Evolutionary conservation across 2,329 filamentous ascomycete genomes (phyloP).

Genomic region (Corniculantispora saksenae): DNA sequence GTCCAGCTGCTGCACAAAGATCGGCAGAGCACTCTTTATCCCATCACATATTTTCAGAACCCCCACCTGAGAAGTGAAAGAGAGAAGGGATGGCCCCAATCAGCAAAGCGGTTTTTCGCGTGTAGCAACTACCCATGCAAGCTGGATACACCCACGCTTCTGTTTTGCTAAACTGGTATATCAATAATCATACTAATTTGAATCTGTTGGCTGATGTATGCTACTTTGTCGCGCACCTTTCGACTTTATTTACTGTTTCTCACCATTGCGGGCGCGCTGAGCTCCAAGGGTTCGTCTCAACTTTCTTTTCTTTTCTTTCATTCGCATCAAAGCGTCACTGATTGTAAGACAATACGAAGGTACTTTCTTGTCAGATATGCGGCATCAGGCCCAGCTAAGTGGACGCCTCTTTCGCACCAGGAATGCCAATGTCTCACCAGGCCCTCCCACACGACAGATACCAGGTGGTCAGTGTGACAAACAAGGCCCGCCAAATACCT

Average conservation of each 20-base stretch:
- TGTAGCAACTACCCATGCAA: no score
- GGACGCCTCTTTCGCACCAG: conserved; percentile 9
- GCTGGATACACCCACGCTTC: no score
- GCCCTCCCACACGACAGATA: conserved; percentile 9
- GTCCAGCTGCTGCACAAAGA: not conserved
- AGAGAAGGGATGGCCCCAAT: no score
- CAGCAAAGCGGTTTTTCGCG: no score
- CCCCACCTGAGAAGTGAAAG: not conserved
- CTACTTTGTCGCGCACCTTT: not conserved
- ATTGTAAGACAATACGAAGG: conserved; percentile 15
- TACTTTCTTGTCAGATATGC: conserved; percentile 20
- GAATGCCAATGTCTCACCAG: conserved; percentile 20
- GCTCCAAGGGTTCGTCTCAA: conserved; percentile 5
- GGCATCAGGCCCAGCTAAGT: not conserved
- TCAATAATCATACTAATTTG: no score
- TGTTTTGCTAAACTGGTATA: no score
- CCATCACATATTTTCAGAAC: not conserved
- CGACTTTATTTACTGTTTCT: not conserved
- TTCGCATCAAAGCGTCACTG: not conserved
- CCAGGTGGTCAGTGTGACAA: conserved; percentile 16
- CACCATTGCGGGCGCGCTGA: not conserved
- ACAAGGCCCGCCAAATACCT: conserved; percentile 4
- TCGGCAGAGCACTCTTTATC: not conserved
- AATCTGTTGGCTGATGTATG: no score
- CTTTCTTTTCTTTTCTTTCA: not conserved